phyloP scores from a whole-genome alignment of 2,329 filamentous ascomycete species.

The Ophiocordyceps polyrhachis-furcata region DNA sequence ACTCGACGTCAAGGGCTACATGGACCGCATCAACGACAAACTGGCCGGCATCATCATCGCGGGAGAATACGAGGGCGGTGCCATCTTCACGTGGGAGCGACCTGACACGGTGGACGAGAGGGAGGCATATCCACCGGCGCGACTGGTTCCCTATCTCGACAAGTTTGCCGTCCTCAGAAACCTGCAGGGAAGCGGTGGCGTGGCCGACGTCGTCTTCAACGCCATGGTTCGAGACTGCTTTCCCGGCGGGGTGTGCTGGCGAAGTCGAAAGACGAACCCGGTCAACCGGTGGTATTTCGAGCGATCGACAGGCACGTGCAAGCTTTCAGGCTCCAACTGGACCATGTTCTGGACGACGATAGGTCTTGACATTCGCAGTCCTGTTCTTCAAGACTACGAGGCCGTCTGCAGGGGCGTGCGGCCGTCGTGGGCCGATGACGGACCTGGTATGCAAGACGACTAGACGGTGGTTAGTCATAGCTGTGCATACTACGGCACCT shows the following conservation, averaged over 20 bases:
- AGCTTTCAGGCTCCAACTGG: slow-evolving; percentile 70
- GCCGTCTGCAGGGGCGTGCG: slow-evolving; percentile 48
- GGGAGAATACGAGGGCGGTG: slow-evolving; percentile 89
- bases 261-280: slow-evolving; percentile 74
- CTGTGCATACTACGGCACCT: no score
- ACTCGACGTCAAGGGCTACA: slow-evolving; percentile 67
- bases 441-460: no score
- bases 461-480: no score
- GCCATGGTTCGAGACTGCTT: slow-evolving; percentile 86
- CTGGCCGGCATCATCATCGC: slow-evolving; percentile 88
- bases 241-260: slow-evolving; percentile 78
- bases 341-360: slow-evolving; percentile 96
- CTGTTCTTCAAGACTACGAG: slow-evolving; percentile 49
- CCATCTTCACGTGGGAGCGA: slow-evolving; percentile 84
- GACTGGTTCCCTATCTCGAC: slow-evolving; percentile 82
- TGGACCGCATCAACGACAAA: slow-evolving; percentile 59
- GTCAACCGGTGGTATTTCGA: slow-evolving; percentile 99
- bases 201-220: slow-evolving; percentile 92
- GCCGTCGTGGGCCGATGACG: slow-evolving; percentile 44
- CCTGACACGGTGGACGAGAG: slow-evolving; percentile 42
- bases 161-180: slow-evolving; percentile 89
- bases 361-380: slow-evolving; percentile 34
- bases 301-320: slow-evolving; percentile 64
- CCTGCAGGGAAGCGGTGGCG: slow-evolving; percentile 76
- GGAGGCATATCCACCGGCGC: slow-evolving; percentile 31